These are phyloP conservation scores for Platanus orientalis DNA, from an alignment of 164 flowering plant species.

Conservation along the genomic window DNA sequence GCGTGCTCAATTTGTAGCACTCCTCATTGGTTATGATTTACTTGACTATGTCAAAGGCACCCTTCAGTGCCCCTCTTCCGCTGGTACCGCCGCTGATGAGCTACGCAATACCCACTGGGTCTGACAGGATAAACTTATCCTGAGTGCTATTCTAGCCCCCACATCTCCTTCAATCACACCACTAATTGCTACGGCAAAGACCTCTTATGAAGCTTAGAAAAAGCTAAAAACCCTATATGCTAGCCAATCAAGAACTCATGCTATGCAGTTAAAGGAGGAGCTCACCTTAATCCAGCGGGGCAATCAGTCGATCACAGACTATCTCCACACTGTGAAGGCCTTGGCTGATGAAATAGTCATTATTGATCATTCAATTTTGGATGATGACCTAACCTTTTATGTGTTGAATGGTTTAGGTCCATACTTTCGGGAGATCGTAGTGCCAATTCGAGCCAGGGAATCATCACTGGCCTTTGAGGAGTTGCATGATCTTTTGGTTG, in stretches of 20 bases:
- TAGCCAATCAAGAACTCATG: too few relatives aligned
- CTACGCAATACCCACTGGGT: too few relatives aligned
- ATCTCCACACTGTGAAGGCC: slow-evolving; percentile 1
- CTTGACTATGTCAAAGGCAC: too few relatives aligned
- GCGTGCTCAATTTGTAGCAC: too few relatives aligned
- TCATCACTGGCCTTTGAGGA: slow-evolving; percentile 6
- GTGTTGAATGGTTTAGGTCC: too few relatives aligned
- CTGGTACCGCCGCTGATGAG: background rate
- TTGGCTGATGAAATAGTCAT: slow-evolving; percentile 3
- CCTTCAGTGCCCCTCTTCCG: background rate
- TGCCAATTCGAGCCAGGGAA: slow-evolving; percentile 2
- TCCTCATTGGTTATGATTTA: too few relatives aligned
- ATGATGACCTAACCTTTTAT: too few relatives aligned
- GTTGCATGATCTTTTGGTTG: slow-evolving; percentile 3
- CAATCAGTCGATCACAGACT: too few relatives aligned
- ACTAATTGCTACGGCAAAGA: background rate
- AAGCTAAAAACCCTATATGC: slow-evolving; percentile 4
- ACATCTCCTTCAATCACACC: slow-evolving; percentile 3
- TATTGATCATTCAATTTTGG: too few relatives aligned
- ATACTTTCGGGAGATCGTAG: slow-evolving; percentile 2
- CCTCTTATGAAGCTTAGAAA: background rate
- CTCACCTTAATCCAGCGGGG: too few relatives aligned
- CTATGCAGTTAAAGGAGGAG: background rate
- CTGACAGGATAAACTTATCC: too few relatives aligned
- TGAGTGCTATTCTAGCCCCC: too few relatives aligned